These are phyloP conservation scores for Lagenaria siceraria DNA, from an alignment of 306 rosid species.

Conservation along the genomic window DNA sequence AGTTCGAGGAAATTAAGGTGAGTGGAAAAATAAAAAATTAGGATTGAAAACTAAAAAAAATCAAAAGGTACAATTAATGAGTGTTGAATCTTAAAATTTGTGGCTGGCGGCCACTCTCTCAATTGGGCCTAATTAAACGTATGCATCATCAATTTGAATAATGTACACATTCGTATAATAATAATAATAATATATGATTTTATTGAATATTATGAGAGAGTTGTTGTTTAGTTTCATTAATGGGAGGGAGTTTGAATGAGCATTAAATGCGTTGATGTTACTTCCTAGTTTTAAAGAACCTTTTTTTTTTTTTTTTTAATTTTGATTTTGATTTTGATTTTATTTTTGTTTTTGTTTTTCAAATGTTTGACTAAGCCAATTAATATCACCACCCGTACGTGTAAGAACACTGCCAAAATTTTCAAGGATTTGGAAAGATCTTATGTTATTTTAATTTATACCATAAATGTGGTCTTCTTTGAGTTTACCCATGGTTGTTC, in stretches of 20 bases:
- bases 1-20: neutral
- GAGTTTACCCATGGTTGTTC: neutral
- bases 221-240: constrained; percentile 1
- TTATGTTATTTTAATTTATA: neutral
- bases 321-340: too few relatives aligned
- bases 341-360: neutral
- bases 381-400: constrained; percentile 3
- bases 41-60: neutral
- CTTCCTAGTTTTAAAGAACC: neutral
- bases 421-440: neutral
- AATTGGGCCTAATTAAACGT: neutral
- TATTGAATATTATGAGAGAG: neutral
- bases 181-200: neutral
- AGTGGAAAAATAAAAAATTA: neutral
- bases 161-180: neutral
- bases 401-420: neutral
- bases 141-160: neutral
- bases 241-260: neutral
- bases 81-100: neutral
- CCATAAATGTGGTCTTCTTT: neutral
- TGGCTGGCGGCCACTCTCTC: neutral
- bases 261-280: constrained; percentile 5
- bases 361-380: constrained; percentile 7
- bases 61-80: neutral
- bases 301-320: neutral